phyloP scores from a whole-genome alignment of 2,329 filamentous ascomycete genomes.

The Cercospora sp. region DNA sequence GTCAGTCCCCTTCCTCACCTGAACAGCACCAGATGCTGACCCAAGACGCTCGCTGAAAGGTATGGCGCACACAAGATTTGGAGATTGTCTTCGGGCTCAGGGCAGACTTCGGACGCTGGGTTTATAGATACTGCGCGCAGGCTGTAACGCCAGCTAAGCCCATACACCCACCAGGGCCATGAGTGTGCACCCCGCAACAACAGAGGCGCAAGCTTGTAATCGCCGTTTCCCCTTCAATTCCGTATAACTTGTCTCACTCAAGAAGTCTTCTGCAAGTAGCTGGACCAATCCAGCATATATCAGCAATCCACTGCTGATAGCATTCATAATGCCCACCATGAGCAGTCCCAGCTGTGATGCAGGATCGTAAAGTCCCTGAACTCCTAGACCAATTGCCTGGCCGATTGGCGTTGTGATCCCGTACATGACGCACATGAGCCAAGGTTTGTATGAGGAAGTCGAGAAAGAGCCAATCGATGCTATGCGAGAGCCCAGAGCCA shows the following conservation, averaged over 20 bases:
- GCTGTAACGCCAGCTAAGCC: constrained; percentile 44
- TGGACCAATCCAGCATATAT: constrained; percentile 54
- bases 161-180: constrained; percentile 70
- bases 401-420: constrained; percentile 57
- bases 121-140: too few species aligned
- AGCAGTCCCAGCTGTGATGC: constrained; percentile 50
- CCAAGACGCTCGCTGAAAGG: too few species aligned
- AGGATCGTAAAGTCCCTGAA: constrained; percentile 55
- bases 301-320: constrained; percentile 50
- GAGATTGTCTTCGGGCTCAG: too few species aligned
- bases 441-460: constrained; percentile 70
- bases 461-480: constrained; percentile 71
- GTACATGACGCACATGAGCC: constrained; percentile 65
- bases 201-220: constrained; percentile 62
- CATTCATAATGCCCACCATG: constrained; percentile 54
- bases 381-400: constrained; percentile 51
- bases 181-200: constrained; percentile 59
- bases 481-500: constrained; percentile 70
- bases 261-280: constrained; percentile 52
- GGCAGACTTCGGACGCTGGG: too few species aligned
- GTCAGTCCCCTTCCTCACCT: too few species aligned
- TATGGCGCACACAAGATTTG: too few species aligned
- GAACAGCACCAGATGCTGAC: too few species aligned
- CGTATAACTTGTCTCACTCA: constrained; percentile 65
- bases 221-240: constrained; percentile 58